phyloP scores from a whole-genome alignment of 176 grass and related monocot genomes.

The Phyllostachys edulis region DNA sequence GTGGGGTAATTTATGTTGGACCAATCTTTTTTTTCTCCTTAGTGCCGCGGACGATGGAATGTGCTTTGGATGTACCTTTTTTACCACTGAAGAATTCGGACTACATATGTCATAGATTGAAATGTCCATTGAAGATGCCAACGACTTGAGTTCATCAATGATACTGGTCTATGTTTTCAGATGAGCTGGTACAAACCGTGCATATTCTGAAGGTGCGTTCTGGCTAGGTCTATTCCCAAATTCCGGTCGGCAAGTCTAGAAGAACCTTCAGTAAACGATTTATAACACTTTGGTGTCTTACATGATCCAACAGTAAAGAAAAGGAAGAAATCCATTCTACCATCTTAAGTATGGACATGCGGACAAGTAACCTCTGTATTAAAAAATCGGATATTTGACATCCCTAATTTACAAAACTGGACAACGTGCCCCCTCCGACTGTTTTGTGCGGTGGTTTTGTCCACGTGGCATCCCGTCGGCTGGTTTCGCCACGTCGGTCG shows the following conservation, averaged over 20 bases:
- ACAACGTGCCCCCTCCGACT: too few species aligned
- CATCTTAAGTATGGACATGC: too few species aligned
- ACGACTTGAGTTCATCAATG: not conserved
- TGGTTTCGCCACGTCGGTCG: too few species aligned
- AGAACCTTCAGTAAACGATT: not conserved
- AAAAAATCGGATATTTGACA: too few species aligned
- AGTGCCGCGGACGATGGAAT: not conserved
- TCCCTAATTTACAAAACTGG: too few species aligned
- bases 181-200: not conserved
- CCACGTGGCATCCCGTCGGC: too few species aligned
- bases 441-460: too few species aligned
- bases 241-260: not conserved
- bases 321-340: too few species aligned
- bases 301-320: too few species aligned
- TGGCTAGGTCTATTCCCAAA: not conserved
- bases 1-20: not conserved
- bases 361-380: too few species aligned
- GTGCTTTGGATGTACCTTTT: not conserved
- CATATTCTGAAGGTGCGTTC: slow-evolving; percentile 13
- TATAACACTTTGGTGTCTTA: not conserved
- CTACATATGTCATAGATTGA: not conserved
- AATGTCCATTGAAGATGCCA: not conserved
- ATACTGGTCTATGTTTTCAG: not conserved
- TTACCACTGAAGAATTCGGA: not conserved
- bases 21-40: not conserved